Evolutionary conservation across 2,329 filamentous ascomycete genomes (phyloP).

Genomic region (Penicillium nordicum): DNA sequence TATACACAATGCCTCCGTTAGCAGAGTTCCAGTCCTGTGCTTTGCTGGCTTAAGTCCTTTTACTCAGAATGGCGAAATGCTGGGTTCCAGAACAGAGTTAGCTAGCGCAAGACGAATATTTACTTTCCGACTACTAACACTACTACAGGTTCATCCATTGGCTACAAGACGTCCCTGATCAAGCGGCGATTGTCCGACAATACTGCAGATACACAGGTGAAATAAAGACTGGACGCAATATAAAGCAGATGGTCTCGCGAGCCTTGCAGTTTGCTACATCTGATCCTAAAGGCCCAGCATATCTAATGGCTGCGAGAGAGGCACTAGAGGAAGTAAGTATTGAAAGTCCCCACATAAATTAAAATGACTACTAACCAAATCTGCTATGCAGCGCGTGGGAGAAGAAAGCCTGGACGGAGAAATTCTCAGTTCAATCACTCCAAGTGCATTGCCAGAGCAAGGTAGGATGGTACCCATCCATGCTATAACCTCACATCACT

Average conservation of each 20-base stretch:
- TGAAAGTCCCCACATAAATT: neutral
- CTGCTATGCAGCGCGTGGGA: conserved; percentile 11
- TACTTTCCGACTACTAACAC: neutral
- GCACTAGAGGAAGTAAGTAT: conserved; percentile 76
- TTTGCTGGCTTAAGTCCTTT: conserved; percentile 73
- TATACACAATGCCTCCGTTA: conserved; percentile 71
- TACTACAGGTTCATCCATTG: conserved; percentile 59
- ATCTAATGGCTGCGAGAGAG: conserved; percentile 73
- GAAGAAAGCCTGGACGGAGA: conserved; percentile 13
- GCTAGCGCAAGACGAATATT: conserved; percentile 26
- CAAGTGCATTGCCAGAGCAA: conserved; percentile 11
- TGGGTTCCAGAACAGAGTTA: conserved; percentile 68
- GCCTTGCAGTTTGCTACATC: conserved; percentile 75
- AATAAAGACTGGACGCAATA: conserved; percentile 75
- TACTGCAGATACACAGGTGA: conserved; percentile 80
- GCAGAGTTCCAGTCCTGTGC: conserved; percentile 67
- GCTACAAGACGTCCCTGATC: conserved; percentile 77
- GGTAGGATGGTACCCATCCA: neutral
- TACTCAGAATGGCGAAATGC: conserved; percentile 69
- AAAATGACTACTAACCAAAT: neutral
- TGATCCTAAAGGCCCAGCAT: conserved; percentile 72
- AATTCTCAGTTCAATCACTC: conserved; percentile 8
- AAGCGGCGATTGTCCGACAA: conserved; percentile 71
- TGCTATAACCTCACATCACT: neutral
- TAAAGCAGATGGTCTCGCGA: conserved; percentile 82